Base-by-base conservation (phyloP, 2,329 filamentous ascomycete species). In the Neopestalotiopsis clavispora region DNA sequence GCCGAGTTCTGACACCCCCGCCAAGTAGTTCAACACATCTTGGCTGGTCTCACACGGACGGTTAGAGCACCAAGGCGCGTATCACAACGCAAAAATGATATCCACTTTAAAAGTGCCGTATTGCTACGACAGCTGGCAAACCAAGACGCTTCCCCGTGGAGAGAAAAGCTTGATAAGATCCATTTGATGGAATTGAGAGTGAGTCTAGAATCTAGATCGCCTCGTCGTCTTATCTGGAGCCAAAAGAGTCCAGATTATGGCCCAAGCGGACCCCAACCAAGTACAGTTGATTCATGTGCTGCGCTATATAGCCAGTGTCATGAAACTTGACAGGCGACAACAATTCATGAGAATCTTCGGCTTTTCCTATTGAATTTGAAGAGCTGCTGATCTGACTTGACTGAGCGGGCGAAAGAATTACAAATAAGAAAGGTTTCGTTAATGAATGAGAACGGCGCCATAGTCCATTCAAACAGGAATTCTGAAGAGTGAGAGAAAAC, bases 61-160 rank as follows among this genome's bases (percentile, higher is more conserved):
- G 32, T 17, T 17, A 28, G n/a, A 17, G 45, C 12, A 45, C 32
- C 30, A 56, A 28, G 14, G 45, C 30, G 32, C 6, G 7, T 14
- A 65, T 62, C 20, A 10, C 38, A 38, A 45, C 23, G 42, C 38
- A 49, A 12, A 4, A 23, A 14, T 20, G 12, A 38, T 30, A 34
- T 38, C 32, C 1, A 30, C 57, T 30, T 23, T 2, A 20, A 17
- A 52, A 52, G 17, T 20, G n/a, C 17, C n/a, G 17, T 52, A 28
- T 52, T n/a, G n/a, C 45, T 7, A 52, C 17, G 17, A 20, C 5
- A 52, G n/a, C n/a, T 52, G 17, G n/a, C n/a, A 6, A n/a, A 61
- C 59, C 59, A 64, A 64, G 61, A 32, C 40, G 20, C n/a, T 64
- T 45, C 61, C 61, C 61, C 61, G 34, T 64, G 61, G 61, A 64